These are phyloP conservation scores for Penicillium sp. DNA, from an alignment of 2,329 filamentous ascomycete genomes.

Conservation along the genomic window DNA sequence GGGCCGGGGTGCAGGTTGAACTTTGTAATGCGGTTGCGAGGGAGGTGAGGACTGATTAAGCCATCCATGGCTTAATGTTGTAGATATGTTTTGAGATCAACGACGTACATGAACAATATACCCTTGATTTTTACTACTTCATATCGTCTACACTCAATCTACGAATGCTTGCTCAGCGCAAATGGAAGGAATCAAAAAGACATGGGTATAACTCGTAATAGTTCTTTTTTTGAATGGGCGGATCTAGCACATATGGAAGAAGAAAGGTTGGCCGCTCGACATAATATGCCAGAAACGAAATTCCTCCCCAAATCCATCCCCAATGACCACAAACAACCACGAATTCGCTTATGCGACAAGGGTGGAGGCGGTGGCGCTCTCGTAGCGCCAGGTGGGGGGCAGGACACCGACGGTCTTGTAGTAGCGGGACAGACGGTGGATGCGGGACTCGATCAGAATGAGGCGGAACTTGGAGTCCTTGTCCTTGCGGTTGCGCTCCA, in stretches of 20 bases:
- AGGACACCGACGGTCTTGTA: constrained; percentile 93
- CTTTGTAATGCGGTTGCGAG: constrained; percentile 71
- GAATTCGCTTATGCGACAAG: constrained; percentile 76
- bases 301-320: constrained; percentile 21
- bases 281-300: constrained; percentile 7
- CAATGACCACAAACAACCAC: constrained; percentile 33
- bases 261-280: constrained; percentile 6
- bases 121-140: not conserved
- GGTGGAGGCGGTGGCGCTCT: constrained; percentile 94
- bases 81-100: not conserved
- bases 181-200: constrained; percentile 13
- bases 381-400: constrained; percentile 97
- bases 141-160: not conserved
- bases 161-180: constrained; percentile 7
- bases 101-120: constrained; percentile 10
- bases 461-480: constrained; percentile 99
- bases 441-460: constrained; percentile 99
- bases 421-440: constrained; percentile 99
- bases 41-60: constrained; percentile 52
- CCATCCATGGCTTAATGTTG: not conserved
- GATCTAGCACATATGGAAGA: constrained; percentile 30
- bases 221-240: constrained; percentile 31
- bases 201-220: constrained; percentile 33
- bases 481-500: constrained; percentile 99
- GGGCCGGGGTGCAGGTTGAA: constrained; percentile 84